Conservation (phyloP, 2,329 filamentous ascomycete species). For the Blastomyces percursus region DNA sequence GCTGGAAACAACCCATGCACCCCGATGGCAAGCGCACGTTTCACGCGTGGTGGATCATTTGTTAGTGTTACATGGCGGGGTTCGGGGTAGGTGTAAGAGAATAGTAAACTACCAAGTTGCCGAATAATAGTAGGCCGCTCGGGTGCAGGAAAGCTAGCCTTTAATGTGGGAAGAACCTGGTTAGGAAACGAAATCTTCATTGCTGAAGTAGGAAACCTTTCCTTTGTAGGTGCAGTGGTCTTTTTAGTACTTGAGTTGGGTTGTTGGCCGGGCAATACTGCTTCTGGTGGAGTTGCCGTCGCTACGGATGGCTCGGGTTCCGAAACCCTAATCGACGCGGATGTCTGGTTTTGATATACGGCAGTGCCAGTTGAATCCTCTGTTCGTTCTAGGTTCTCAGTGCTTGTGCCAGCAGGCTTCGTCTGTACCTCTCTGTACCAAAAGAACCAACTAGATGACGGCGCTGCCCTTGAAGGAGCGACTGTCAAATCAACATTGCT, state of each 20-base stretch:
- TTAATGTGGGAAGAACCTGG: constrained; percentile 39
- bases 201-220: not conserved
- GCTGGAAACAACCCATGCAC: constrained; percentile 92
- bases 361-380: not conserved
- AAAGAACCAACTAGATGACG: constrained; percentile 32
- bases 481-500: not conserved
- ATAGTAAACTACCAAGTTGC: constrained; percentile 35
- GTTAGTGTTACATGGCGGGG: constrained; percentile 62
- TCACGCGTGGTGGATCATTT: constrained; percentile 59
- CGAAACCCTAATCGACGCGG: constrained; percentile 17
- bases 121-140: constrained; percentile 55
- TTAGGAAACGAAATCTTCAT: constrained; percentile 29
- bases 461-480: constrained; percentile 14
- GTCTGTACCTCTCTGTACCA: constrained; percentile 27
- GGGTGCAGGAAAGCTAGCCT: constrained; percentile 35
- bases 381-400: not conserved
- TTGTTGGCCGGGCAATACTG: constrained; percentile 9
- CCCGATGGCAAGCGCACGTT: constrained; percentile 81
- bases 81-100: constrained; percentile 45
- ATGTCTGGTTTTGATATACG: not conserved
- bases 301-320: constrained; percentile 14
- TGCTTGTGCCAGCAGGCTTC: constrained; percentile 16
- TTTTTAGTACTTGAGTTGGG: constrained; percentile 22
- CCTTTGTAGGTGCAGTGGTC: constrained; percentile 14
- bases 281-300: constrained; percentile 16